Evolutionary conservation across 2,329 filamentous ascomycete genomes (phyloP).

Genomic region (Salinomyces thailandicus): DNA sequence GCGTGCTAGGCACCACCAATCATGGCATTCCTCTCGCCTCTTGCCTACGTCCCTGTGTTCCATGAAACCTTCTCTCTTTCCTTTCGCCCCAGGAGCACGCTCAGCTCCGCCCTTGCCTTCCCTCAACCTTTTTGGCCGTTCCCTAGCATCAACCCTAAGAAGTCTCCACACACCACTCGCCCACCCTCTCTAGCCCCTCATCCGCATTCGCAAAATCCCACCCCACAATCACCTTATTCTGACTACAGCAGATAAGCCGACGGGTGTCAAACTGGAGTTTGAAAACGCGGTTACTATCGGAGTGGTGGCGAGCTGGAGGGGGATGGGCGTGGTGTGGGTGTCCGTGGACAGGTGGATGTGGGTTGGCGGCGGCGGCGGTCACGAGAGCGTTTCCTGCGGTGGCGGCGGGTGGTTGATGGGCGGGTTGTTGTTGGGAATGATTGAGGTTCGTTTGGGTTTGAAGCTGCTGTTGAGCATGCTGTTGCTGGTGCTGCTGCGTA

Average conservation of each 20-base stretch:
- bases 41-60: too few species aligned
- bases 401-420: background rate
- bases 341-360: background rate
- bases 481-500: background rate
- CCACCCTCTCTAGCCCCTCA: constrained; percentile 40
- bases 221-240: constrained; percentile 82
- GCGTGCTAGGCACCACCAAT: too few species aligned
- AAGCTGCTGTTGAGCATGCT: background rate
- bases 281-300: constrained; percentile 59
- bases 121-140: too few species aligned
- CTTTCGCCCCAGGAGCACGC: too few species aligned
- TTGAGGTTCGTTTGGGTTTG: too few species aligned
- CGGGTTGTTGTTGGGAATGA: background rate
- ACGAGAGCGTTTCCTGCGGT: background rate
- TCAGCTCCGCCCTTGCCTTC: too few species aligned
- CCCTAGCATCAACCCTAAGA: too few species aligned
- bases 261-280: constrained; percentile 94
- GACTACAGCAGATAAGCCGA: constrained; percentile 87
- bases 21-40: too few species aligned
- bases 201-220: constrained; percentile 97
- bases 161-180: constrained; percentile 25
- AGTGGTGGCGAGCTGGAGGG: constrained; percentile 7
- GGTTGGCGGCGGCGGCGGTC: background rate
- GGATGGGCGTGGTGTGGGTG: background rate
- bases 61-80: too few species aligned